These are phyloP conservation scores for Colletotrichum somersetense DNA, from an alignment of 2,329 filamentous ascomycete genomes.

Conservation along the genomic window DNA sequence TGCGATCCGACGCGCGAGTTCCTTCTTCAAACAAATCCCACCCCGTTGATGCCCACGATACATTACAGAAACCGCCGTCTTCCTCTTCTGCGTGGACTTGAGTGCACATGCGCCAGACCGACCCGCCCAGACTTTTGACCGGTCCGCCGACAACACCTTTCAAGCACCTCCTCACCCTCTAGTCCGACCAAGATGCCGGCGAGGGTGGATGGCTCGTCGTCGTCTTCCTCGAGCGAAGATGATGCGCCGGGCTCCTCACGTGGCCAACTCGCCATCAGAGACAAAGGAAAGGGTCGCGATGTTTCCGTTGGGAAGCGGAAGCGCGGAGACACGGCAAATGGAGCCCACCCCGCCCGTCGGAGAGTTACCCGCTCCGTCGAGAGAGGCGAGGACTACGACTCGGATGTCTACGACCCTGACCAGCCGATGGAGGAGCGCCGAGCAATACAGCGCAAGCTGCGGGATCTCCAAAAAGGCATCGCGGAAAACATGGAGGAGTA, in stretches of 20 bases:
- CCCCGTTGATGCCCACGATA: background rate
- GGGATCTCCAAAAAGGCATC: slow-evolving; percentile 72
- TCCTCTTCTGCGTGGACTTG: background rate
- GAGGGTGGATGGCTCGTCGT: slow-evolving; percentile 34
- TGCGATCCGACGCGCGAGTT: slow-evolving; percentile 24
- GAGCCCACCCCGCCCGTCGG: slow-evolving; percentile 28
- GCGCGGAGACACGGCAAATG: slow-evolving; percentile 36
- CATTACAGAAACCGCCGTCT: slow-evolving; percentile 1
- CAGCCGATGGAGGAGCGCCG: slow-evolving; percentile 82
- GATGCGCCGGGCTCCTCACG: slow-evolving; percentile 15
- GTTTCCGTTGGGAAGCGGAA: slow-evolving; percentile 40
- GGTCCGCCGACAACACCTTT: background rate
- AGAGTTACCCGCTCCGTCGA: slow-evolving; percentile 39
- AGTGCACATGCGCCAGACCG: background rate
- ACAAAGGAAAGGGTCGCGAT: slow-evolving; percentile 46
- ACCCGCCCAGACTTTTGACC: background rate
- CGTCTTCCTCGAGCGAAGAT: slow-evolving; percentile 40
- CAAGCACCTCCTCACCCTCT: background rate
- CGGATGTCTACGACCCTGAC: slow-evolving; percentile 80
- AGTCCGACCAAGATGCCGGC: slow-evolving; percentile 29
- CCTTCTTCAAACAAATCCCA: background rate
- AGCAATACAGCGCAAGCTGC: slow-evolving; percentile 75
- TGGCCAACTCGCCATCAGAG: slow-evolving; percentile 47
- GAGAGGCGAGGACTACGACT: slow-evolving; percentile 37
- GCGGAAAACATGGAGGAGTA: slow-evolving; percentile 81